Evolutionary conservation across 2,329 filamentous ascomycete genomes (phyloP).

Genomic region (Xylariales sp.): DNA sequence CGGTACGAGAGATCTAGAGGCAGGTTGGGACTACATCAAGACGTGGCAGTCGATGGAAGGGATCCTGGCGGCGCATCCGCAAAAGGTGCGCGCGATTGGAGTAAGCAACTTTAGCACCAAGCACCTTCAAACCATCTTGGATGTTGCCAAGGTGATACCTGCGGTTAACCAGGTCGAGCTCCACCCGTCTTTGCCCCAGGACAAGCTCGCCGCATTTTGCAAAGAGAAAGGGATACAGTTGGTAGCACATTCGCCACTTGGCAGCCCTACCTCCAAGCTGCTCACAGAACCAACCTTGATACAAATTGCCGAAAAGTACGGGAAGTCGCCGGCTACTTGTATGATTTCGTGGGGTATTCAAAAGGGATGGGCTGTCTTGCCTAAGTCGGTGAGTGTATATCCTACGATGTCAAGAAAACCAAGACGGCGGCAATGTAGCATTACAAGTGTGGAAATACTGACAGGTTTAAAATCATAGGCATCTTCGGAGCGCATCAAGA

Average conservation of each 20-base stretch:
- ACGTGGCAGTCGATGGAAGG: conserved; percentile 76
- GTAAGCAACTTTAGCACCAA: conserved; percentile 55
- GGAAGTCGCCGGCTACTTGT: too few relatives aligned
- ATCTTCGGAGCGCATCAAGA: too few relatives aligned
- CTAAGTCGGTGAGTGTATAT: too few relatives aligned
- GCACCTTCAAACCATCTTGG: conserved; percentile 52
- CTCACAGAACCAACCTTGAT: too few relatives aligned
- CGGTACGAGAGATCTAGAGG: conserved; percentile 69
- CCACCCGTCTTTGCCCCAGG: conserved; percentile 66
- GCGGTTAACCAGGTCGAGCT: conserved; percentile 72
- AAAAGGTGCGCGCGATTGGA: conserved; percentile 51
- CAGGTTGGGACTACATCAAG: conserved; percentile 63
- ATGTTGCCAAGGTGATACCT: conserved; percentile 48
- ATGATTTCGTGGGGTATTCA: too few relatives aligned
- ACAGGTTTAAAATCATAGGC: too few relatives aligned
- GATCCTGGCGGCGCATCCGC: conserved; percentile 53
- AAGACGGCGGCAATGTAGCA: too few relatives aligned
- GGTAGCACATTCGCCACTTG: conserved; percentile 65
- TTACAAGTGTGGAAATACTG: too few relatives aligned
- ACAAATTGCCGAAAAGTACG: too few relatives aligned
- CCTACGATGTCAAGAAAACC: too few relatives aligned
- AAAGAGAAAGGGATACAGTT: conserved; percentile 64
- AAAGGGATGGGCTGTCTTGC: too few relatives aligned
- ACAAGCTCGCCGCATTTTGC: conserved; percentile 67
- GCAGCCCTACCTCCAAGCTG: too few relatives aligned